Base-by-base conservation (phyloP, 164 flowering plant genomes). In the Berberis thunbergii region DNA sequence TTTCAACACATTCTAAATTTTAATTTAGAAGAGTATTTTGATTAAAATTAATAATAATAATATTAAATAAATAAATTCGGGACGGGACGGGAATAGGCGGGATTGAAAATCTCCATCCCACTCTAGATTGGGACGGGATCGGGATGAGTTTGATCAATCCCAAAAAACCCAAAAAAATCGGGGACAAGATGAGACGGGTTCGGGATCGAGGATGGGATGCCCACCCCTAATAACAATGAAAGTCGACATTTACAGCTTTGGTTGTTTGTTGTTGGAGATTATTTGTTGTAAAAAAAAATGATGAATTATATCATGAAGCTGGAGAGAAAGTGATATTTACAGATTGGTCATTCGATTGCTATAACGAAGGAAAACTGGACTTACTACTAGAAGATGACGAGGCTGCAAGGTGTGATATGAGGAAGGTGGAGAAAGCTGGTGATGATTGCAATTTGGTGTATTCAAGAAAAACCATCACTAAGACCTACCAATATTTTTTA, bases 221-320 rank as follows among this genome's bases (percentile, higher is more conserved):
- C 26, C 26, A 26, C 26, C 26, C 26, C 26, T 26, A 26, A 61
- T 61, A 52, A 61, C 49, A 39, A 43, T 8, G 43, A 46, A 61
- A 42, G 64, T 46, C 4, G 64, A 48, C 26, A 54, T 61, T 48
- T 61, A 61, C 4, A 61, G 64, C 52, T 61, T 61, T 40, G 54
- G 54, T n/a, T 7, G 4, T 61, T n/a, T 45, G n/a, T 61, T 61
- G 54, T 42, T 61, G 1, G 64, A 61, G 54, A 61, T 39, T 41
- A 46, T 61, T 60, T 61, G 64, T 61, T 61, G 64, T 49, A n/a
- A 54, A 12, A 48, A n/a, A 48, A 38, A 61, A 48, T 39, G 52
- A 46, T 4, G 64, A 46, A 39, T 12, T 45, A 40, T 43, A 57
- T 5, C 11, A 6, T 3, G 41, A 7, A 6, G 60, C 4, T 41